Base-by-base conservation (phyloP, 371 early-diverging fungal genomes). In the Thermomucor indicae-seudaticae region DNA sequence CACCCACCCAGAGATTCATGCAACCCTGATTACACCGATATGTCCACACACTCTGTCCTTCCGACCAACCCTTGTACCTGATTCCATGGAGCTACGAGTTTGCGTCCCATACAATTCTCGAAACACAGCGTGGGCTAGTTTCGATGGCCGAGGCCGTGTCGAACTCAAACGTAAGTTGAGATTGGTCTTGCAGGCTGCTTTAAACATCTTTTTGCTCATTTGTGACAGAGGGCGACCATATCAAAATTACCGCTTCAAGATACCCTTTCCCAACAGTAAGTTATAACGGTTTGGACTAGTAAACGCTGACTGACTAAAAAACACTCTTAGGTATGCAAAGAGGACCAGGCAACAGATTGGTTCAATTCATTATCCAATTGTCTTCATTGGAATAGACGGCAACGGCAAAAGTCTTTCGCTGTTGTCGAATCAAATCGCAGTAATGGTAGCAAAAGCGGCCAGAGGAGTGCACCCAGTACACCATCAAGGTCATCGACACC, bases 1-100 rank as follows among this genome's bases (percentile, higher is more conserved):
- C 29, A 91, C 92, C 12, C 98, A 97, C 64, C 98, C 98, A 0
- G 90, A 90, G 50, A 92, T 96, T 20, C 91, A 89, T 24, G 90
- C 96, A 2, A 85, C 92, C 14, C 66, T 95, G 16, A 86, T 97
- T 17, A 93, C 98, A 1, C 98, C 97, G 1, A 96, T 96, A 48
- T 97, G 98, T 62, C 89, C 98, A 3, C 96, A 95, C 62, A 92
- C 96, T 5, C 75, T 96, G 12, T 92, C 93, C 14, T 96, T 95
- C 78, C 78, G 97, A 14, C 97, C 98, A 8, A 93, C 95, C 78
- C 64, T 97, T 7, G 75, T 97, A 19, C 98, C 98, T 0, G 94
- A 96, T 49, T 83, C 88, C 4, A 89, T 89, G 79, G 93, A 90
- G 19, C 61, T 92, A 24, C 79, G 85, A 6, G 85, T 92, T 16